Evolutionary conservation across 2,329 filamentous ascomycete species (phyloP).

Genomic region (Trichoderma atrobrunneum): DNA sequence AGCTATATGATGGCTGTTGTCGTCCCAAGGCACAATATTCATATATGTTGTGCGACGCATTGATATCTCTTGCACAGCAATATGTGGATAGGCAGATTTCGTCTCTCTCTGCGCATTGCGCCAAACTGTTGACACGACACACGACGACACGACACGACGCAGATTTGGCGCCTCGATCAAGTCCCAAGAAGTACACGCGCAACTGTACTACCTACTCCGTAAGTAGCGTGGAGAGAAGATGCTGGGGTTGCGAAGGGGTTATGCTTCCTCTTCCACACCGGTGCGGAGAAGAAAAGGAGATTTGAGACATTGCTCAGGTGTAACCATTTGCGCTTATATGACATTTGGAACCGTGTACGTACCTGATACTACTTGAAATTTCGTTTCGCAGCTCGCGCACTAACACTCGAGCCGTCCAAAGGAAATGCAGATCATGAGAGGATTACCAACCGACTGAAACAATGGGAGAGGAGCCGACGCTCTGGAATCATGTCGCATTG

Average conservation of each 20-base stretch:
- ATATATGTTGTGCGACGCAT: constrained; percentile 14
- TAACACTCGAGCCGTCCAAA: not conserved
- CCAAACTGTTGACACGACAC: not conserved
- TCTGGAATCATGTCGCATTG: not conserved
- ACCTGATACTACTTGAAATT: not conserved
- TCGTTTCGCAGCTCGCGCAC: not conserved
- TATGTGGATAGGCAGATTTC: not conserved
- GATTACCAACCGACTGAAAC: not conserved
- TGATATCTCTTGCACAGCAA: not conserved
- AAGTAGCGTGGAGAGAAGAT: not conserved
- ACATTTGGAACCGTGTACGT: not conserved
- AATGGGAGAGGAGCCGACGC: not conserved
- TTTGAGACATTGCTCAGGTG: constrained; percentile 6
- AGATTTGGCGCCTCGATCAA: not conserved
- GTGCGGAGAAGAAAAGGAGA: constrained; percentile 4
- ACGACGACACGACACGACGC: not conserved
- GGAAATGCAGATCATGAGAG: not conserved
- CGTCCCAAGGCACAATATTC: constrained; percentile 9
- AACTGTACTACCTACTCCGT: not conserved
- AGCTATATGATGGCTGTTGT: constrained; percentile 6
- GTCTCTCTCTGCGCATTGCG: not conserved
- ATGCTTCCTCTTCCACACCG: constrained; percentile 1
- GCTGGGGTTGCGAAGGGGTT: not conserved
- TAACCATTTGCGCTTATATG: not conserved
- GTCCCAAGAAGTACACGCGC: not conserved